These are phyloP conservation scores for Glycine tomentella DNA, from an alignment of 306 rosid genomes.

Conservation along the genomic window DNA sequence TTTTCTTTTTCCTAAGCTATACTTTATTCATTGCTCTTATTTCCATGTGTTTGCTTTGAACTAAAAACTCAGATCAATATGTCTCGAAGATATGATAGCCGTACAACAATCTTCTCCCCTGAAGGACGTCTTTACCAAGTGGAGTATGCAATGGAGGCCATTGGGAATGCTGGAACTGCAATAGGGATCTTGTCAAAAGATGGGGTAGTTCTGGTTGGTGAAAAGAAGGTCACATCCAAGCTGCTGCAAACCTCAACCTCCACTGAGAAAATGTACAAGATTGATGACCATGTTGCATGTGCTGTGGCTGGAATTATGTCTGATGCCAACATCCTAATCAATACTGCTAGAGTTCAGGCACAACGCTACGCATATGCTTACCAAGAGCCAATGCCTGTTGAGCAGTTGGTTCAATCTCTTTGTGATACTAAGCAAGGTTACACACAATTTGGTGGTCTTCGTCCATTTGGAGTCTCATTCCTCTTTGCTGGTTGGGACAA, in stretches of 20 bases:
- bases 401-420: conserved; percentile 63
- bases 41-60: conserved; percentile 35
- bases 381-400: conserved; percentile 68
- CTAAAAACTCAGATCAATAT: conserved; percentile 37
- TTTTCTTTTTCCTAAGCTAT: background rate
- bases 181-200: conserved; percentile 64
- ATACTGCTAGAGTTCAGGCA: conserved; percentile 62
- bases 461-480: conserved; percentile 64
- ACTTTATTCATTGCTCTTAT: conserved; percentile 31
- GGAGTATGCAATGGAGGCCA: conserved; percentile 68
- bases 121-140: conserved; percentile 65
- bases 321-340: conserved; percentile 63
- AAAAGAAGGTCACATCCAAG: conserved; percentile 62
- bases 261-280: conserved; percentile 63
- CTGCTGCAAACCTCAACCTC: conserved; percentile 65
- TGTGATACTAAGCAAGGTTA: conserved; percentile 66
- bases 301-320: conserved; percentile 66
- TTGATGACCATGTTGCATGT: conserved; percentile 65
- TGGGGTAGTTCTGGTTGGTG: conserved; percentile 64
- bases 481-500: conserved; percentile 66
- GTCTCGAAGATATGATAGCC: conserved; percentile 69
- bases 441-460: conserved; percentile 62
- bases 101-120: conserved; percentile 63
- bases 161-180: conserved; percentile 65
- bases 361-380: conserved; percentile 58